phyloP scores from a whole-genome alignment of 768 basidiomycete genomes.

The Xanthoconium purpureum region DNA sequence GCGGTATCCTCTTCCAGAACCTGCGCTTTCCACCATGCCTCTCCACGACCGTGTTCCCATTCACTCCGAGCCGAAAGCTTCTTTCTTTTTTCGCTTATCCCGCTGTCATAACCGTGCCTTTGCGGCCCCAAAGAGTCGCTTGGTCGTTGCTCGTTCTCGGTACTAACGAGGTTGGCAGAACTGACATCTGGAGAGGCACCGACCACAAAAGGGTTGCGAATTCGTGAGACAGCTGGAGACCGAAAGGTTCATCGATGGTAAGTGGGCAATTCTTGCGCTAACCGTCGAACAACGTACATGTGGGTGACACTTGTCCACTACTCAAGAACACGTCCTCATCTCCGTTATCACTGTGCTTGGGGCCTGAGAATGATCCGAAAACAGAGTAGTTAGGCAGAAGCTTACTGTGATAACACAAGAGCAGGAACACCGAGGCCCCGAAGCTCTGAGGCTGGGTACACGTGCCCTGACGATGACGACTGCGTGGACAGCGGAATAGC shows the following conservation, averaged over 20 bases:
- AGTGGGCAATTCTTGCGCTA: slow-evolving; percentile 9
- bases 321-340: slow-evolving; percentile 72
- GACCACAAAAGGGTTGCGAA: slow-evolving; percentile 22
- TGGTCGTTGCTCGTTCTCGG: slow-evolving; percentile 16
- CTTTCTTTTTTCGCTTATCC: slow-evolving; percentile 15
- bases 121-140: slow-evolving; percentile 2
- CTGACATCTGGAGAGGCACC: slow-evolving; percentile 30
- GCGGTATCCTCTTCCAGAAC: slow-evolving; percentile 12
- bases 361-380: not conserved
- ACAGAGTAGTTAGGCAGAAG: not conserved
- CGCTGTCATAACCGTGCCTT: not conserved
- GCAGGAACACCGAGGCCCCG: slow-evolving; percentile 35
- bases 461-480: slow-evolving; percentile 34
- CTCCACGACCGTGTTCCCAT: slow-evolving; percentile 26
- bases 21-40: slow-evolving; percentile 20
- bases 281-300: slow-evolving; percentile 42
- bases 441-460: slow-evolving; percentile 25
- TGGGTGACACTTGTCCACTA: slow-evolving; percentile 74
- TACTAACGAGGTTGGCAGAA: slow-evolving; percentile 22
- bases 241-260: not conserved
- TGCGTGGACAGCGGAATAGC: slow-evolving; percentile 33
- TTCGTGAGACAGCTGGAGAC: slow-evolving; percentile 24
- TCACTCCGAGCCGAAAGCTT: slow-evolving; percentile 52
- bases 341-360: slow-evolving; percentile 21
- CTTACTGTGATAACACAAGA: slow-evolving; percentile 41